Percentiles rank a stretch among this genome's conserved stretches.
Conservation (phyloP, 495 filamentous ascomycete species). For the Hypoxylon subgilvum region DNA sequence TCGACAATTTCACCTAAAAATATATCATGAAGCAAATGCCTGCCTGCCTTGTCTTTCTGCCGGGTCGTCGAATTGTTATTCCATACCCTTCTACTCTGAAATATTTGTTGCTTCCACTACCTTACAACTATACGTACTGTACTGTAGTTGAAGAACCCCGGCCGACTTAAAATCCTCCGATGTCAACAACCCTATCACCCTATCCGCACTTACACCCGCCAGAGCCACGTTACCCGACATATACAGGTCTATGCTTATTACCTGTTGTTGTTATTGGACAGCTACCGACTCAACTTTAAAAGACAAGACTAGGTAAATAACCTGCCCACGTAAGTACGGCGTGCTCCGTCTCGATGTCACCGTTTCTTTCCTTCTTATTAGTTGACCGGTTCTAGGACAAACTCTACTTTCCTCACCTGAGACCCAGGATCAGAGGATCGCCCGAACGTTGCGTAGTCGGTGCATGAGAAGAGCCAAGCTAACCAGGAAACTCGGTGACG, state of each 20-base stretch:
- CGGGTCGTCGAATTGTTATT: no score
- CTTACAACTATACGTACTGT: no score
- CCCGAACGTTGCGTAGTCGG: slow-evolving; percentile 1
- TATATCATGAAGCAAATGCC: slow-evolving; percentile 38
- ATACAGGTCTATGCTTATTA: slow-evolving; percentile 12
- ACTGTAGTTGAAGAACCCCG: slow-evolving; percentile 2
- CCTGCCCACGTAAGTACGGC: slow-evolving; percentile 10
- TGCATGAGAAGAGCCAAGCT: slow-evolving; percentile 3
- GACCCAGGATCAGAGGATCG: not conserved
- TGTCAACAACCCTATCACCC: slow-evolving; percentile 38
- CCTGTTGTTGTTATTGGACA: not conserved
- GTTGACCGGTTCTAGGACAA: slow-evolving; percentile 2
- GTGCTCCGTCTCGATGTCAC: not conserved
- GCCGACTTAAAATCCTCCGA: slow-evolving; percentile 40
- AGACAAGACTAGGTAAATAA: no score
- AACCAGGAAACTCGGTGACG: slow-evolving; percentile 23
- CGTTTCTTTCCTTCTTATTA: slow-evolving; percentile 10
- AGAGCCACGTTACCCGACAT: slow-evolving; percentile 22
- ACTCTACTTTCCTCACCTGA: not conserved
- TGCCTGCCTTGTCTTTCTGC: no score
- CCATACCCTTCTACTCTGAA: slow-evolving; percentile 10
- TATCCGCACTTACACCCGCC: slow-evolving; percentile 36
- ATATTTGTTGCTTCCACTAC: slow-evolving; percentile 15
- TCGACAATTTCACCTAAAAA: slow-evolving; percentile 34
- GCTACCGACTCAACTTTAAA: no score